Evolutionary conservation across 164 flowering plant species (phyloP).

Genomic region (Berberis vulgaris): DNA sequence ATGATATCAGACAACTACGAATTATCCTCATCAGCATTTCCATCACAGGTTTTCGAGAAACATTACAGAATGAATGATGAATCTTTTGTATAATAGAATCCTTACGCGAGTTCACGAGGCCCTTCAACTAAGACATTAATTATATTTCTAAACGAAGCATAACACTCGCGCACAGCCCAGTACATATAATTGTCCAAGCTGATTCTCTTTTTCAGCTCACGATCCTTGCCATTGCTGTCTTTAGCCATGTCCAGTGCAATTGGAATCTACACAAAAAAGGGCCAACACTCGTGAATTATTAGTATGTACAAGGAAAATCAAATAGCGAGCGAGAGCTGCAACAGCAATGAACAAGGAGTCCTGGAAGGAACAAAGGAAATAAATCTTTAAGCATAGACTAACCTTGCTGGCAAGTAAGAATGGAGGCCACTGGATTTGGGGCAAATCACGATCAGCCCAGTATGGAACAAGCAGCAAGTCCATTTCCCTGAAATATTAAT

Average conservation of each 20-base stretch:
- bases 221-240: constrained; percentile 63
- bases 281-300: neutral
- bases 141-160: constrained; percentile 75
- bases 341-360: too few relatives aligned
- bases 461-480: constrained; percentile 2
- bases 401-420: constrained; percentile 7
- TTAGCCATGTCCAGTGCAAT: constrained; percentile 95
- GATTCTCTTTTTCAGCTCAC: constrained; percentile 96
- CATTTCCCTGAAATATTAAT: neutral
- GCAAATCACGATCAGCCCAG: neutral
- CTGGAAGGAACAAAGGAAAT: too few relatives aligned
- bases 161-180: constrained; percentile 95
- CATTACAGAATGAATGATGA: neutral
- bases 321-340: too few relatives aligned
- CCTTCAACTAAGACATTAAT: constrained; percentile 66
- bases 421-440: constrained; percentile 1
- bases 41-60: neutral
- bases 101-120: constrained; percentile 76
- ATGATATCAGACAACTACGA: neutral
- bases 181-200: constrained; percentile 94
- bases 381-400: neutral
- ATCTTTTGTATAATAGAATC: constrained; percentile 2
- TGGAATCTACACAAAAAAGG: constrained; percentile 59
- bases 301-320: neutral
- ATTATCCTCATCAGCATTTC: neutral